A percentile compares a stretch with the other conserved stretches of the same genome.
Conservation (phyloP, 768 basidiomycete species). For the Rhodotorula kratochvilovae region DNA sequence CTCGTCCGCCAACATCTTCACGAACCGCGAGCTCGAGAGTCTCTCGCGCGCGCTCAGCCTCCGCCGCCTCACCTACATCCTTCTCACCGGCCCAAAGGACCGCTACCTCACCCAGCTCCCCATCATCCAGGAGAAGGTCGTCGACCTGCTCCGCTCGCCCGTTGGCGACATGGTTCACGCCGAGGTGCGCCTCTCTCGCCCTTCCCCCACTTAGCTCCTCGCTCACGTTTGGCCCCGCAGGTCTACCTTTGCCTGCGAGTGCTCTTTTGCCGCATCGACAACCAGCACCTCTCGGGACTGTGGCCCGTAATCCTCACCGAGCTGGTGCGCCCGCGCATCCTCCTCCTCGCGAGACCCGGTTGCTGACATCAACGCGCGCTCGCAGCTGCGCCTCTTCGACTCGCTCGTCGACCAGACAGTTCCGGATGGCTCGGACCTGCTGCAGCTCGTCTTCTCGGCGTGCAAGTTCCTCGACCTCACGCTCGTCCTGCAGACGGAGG, state of each 20-base stretch:
- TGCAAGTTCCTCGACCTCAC: constrained; percentile 91
- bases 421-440: constrained; percentile 74
- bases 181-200: constrained; percentile 57
- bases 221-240: constrained; percentile 35
- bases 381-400: constrained; percentile 83
- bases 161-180: constrained; percentile 79
- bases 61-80: constrained; percentile 74
- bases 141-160: constrained; percentile 75
- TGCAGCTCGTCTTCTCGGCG: constrained; percentile 76
- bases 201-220: not conserved
- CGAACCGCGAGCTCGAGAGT: constrained; percentile 91
- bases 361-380: not conserved
- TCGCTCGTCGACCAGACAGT: constrained; percentile 67
- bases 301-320: constrained; percentile 96
- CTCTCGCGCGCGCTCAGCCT: constrained; percentile 76
- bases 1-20: constrained; percentile 92
- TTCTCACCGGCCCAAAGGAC: constrained; percentile 86
- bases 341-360: not conserved
- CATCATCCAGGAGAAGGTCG: constrained; percentile 91
- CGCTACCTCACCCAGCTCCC: constrained; percentile 85
- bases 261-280: constrained; percentile 78
- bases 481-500: constrained; percentile 88
- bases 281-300: constrained; percentile 87
- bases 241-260: constrained; percentile 85
- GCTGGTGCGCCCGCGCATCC: constrained; percentile 56